Evolutionary conservation across 2,329 filamentous ascomycete species (phyloP).

Genomic region (Thielaviopsis euricoi): DNA sequence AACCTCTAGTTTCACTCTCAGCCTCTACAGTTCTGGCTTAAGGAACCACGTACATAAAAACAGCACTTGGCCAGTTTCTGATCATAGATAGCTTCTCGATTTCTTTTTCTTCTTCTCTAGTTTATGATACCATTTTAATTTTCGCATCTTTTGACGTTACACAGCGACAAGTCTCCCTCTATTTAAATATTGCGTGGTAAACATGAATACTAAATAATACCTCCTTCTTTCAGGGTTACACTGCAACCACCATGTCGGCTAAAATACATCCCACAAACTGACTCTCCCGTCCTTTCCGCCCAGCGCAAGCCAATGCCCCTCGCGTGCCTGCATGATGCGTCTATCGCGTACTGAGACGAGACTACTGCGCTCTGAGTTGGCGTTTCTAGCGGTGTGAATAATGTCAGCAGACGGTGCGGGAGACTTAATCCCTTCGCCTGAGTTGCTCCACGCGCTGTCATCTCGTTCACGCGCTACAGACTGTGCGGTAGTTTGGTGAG

Average conservation of each 20-base stretch:
- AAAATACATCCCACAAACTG: conserved; percentile 91
- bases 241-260: neutral
- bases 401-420: neutral
- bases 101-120: neutral
- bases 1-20: conserved; percentile 39
- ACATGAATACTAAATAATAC: too few species aligned
- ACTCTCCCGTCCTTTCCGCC: conserved; percentile 93
- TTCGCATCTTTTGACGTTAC: neutral
- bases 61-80: neutral
- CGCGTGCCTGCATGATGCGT: conserved; percentile 45
- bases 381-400: neutral
- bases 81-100: neutral
- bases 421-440: neutral
- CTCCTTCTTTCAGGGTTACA: neutral
- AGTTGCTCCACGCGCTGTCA: neutral
- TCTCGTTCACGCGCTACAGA: neutral
- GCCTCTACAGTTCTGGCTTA: neutral
- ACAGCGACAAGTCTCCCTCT: neutral
- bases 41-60: neutral
- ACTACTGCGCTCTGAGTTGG: conserved; percentile 5
- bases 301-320: conserved; percentile 74
- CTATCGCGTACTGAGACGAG: conserved; percentile 38
- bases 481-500: too few species aligned
- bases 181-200: too few species aligned
- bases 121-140: neutral